These are phyloP conservation scores for Lachnellula occidentalis DNA, from an alignment of 2,329 filamentous ascomycete genomes.

Conservation along the genomic window DNA sequence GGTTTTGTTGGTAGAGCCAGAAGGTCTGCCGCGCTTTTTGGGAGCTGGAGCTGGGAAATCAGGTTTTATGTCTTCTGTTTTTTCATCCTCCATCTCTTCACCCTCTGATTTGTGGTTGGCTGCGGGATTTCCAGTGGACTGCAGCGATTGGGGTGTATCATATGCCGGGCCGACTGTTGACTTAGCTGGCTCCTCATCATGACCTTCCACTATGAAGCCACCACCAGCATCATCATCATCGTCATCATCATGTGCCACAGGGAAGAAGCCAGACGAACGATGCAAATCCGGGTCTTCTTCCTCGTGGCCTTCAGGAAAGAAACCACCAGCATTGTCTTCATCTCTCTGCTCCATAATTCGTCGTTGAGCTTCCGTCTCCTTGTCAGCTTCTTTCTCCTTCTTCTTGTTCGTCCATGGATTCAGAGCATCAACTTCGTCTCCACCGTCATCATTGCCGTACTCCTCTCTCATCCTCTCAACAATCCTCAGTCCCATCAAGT, in stretches of 20 bases:
- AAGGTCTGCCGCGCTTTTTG: slow-evolving; percentile 19
- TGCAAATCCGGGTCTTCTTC: slow-evolving; percentile 35
- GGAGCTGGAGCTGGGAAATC: slow-evolving; percentile 1
- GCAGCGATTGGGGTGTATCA: slow-evolving; percentile 19
- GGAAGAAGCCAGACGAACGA: slow-evolving; percentile 26
- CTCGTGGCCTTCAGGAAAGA: slow-evolving; percentile 52
- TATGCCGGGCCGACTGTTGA: slow-evolving; percentile 13
- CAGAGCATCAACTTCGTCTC: slow-evolving; percentile 47
- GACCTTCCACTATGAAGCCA: slow-evolving; percentile 27
- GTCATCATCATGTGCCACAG: slow-evolving; percentile 23
- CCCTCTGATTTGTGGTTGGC: slow-evolving; percentile 4
- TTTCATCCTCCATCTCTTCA: slow-evolving; percentile 13
- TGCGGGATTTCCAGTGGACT: slow-evolving; percentile 3
- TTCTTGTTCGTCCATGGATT: slow-evolving; percentile 46
- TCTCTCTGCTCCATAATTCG: slow-evolving; percentile 32
- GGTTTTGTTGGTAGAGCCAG: slow-evolving; percentile 13
- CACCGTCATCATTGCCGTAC: slow-evolving; percentile 58
- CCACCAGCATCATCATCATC: slow-evolving; percentile 22
- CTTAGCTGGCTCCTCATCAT: slow-evolving; percentile 12
- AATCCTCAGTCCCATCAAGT: slow-evolving; percentile 80
- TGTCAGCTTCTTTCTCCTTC: slow-evolving; percentile 22
- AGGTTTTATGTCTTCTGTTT: slow-evolving; percentile 11
- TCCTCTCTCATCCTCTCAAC: slow-evolving; percentile 70
- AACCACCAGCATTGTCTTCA: slow-evolving; percentile 55
- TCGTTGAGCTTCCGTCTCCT: slow-evolving; percentile 27